These are phyloP conservation scores for Rhynchospora pubera DNA, from an alignment of 176 grass and related monocot genomes.

Conservation along the genomic window DNA sequence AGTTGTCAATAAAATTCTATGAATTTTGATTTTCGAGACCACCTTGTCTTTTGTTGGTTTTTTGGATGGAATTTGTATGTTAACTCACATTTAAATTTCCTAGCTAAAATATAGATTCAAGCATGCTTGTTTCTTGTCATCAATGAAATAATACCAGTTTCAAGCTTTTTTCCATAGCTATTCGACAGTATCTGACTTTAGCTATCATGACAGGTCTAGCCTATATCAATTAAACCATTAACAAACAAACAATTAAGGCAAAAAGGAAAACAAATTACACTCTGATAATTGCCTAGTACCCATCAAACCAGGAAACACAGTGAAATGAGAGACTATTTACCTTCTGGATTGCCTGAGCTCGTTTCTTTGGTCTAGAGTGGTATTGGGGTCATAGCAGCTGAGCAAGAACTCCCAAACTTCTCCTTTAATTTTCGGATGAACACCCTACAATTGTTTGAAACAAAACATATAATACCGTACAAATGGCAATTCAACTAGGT, in stretches of 20 bases:
- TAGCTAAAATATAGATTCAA: neutral
- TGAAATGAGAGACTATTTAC: conserved; percentile 25
- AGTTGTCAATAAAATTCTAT: neutral
- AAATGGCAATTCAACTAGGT: neutral
- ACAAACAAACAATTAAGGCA: neutral
- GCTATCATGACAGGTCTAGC: neutral
- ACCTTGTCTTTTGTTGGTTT: neutral
- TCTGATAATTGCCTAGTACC: neutral
- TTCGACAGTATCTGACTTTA: neutral
- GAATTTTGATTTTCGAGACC: neutral
- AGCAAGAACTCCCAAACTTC: conserved; percentile 95
- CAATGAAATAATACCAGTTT: neutral
- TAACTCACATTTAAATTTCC: neutral
- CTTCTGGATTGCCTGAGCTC: conserved; percentile 64
- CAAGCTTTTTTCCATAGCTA: neutral
- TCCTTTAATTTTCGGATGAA: conserved; percentile 88
- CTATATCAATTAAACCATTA: neutral
- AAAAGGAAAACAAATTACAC: neutral
- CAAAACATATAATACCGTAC: conserved; percentile 17
- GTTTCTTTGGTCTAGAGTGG: conserved; percentile 61
- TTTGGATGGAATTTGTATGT: neutral
- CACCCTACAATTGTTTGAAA: conserved; percentile 43
- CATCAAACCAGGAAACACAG: neutral
- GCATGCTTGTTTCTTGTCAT: neutral
- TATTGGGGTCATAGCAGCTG: conserved; percentile 89